Evolutionary conservation across 2,329 filamentous ascomycete genomes (phyloP).

Genomic region (Dendryphion nanum): DNA sequence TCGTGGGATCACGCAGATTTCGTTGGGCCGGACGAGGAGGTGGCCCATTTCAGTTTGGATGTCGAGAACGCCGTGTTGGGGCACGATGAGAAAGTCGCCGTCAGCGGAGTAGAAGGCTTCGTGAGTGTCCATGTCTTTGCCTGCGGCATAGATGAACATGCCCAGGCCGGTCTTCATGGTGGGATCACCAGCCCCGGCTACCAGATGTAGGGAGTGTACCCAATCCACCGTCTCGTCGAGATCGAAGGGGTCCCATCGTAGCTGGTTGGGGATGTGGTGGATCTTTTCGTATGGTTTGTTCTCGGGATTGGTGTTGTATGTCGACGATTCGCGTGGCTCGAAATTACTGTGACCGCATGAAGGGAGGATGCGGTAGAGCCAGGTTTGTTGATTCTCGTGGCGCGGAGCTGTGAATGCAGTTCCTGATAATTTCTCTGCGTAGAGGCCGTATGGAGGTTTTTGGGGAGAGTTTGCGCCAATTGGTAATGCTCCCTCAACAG

Average conservation of each 20-base stretch:
- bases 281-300: constrained; percentile 56
- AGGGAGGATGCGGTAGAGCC: constrained; percentile 58
- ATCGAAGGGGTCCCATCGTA: constrained; percentile 78
- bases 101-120: constrained; percentile 81
- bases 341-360: constrained; percentile 59
- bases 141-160: constrained; percentile 77
- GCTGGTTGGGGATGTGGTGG: constrained; percentile 75
- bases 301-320: constrained; percentile 52
- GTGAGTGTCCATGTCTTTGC: constrained; percentile 71
- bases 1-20: constrained; percentile 64
- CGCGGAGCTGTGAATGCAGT: constrained; percentile 60
- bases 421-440: constrained; percentile 69
- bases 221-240: constrained; percentile 67
- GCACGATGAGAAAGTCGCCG: constrained; percentile 66
- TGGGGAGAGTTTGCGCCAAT: constrained; percentile 79
- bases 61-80: constrained; percentile 63
- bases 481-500: constrained; percentile 70
- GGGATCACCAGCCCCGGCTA: constrained; percentile 78
- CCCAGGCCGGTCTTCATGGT: constrained; percentile 76
- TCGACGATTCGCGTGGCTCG: constrained; percentile 47
- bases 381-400: constrained; percentile 57
- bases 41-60: constrained; percentile 68
- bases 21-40: constrained; percentile 65
- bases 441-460: constrained; percentile 74
- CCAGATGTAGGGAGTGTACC: constrained; percentile 67